Evolutionary conservation across 2,329 filamentous ascomycete species (phyloP), one percentile per base, ranked within the genome.

Genomic region (Fusarium sp.): DNA sequence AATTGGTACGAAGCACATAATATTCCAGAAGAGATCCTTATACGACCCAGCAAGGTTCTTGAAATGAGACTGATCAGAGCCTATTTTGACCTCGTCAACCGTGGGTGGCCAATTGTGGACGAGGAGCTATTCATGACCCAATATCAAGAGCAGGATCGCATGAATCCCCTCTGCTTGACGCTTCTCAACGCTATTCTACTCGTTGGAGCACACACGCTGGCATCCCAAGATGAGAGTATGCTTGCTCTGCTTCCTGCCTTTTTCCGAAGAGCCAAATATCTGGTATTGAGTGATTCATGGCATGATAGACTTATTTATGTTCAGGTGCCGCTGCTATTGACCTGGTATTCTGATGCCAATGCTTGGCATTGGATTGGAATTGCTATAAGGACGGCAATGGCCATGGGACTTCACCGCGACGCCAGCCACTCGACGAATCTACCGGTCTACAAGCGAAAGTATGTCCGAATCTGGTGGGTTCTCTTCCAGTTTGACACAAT

Each of bases 331-430:
- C 41, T 68, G 0, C 12, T 68, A 1, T n/a, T 68, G 31, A 68
- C 65, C 4, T 68, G 65, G 65, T 54, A 68, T 54, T 62, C 63
- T 10, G 65, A 68, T 4, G 54, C 41, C 6, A 62, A 68, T 17
- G 54, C 65, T 5, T 68, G 65, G 65, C 39, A 68, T n/a, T 68
- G 65, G 65, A 68, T 68, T 35, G 65, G 65, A 5, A 61, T 68
- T 28, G 63, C 65, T 2, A 62, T 24, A 0, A 61, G 65, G 33
- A 68, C 65, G 10, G 65, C 65, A 7, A 68, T 68, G 63, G 65
- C 65, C 4, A 11, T 68, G 8, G 65, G 63, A 6, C 12, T 68
- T 3, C 65, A 68, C n/a, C 54, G 65, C 1, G 65, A 68, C 9
- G 45, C 47, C 2, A 68, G 47, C 17, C 63, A 68, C 15, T 68